These are phyloP conservation scores for Aspergillus saccharolyticus DNA, from an alignment of 495 filamentous ascomycete species.

Conservation along the genomic window DNA sequence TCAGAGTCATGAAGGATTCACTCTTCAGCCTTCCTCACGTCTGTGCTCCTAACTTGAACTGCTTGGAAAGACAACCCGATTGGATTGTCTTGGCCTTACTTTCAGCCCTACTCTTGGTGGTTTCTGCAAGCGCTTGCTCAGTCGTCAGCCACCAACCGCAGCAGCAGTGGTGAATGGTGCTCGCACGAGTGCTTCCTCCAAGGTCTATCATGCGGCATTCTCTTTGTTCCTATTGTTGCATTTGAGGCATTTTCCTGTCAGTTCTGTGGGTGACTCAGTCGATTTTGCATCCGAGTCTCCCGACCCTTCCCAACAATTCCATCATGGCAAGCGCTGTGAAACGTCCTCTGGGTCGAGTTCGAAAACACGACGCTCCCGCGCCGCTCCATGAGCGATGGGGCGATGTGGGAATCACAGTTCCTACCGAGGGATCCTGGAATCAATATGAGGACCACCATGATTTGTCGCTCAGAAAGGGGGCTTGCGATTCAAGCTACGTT, in stretches of 20 bases:
- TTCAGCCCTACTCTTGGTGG: not conserved
- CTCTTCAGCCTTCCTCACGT: not conserved
- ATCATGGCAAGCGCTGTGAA: constrained; percentile 30
- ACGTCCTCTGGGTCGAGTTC: constrained; percentile 31
- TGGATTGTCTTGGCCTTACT: not conserved
- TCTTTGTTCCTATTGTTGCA: not conserved
- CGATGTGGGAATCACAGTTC: constrained; percentile 34
- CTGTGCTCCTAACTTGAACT: not conserved
- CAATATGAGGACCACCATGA: constrained; percentile 30
- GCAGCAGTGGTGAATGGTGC: not conserved
- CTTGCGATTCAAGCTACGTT: constrained; percentile 15
- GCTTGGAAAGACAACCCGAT: not conserved
- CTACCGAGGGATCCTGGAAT: constrained; percentile 39
- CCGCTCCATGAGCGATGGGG: constrained; percentile 40
- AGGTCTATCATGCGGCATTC: not conserved
- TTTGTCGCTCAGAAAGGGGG: constrained; percentile 18
- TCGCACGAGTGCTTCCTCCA: not conserved
- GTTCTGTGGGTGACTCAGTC: not conserved
- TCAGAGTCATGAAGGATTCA: not conserved
- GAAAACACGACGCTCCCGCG: constrained; percentile 23
- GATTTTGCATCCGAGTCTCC: not conserved
- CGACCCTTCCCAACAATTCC: not conserved
- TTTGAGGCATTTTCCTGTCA: not conserved
- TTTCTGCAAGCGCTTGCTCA: not conserved
- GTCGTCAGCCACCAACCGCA: not conserved